Percentiles rank a stretch among this genome's conserved stretches.
Conservation (phyloP, 2,329 filamentous ascomycete species). For the Ascochyta rabiei region DNA sequence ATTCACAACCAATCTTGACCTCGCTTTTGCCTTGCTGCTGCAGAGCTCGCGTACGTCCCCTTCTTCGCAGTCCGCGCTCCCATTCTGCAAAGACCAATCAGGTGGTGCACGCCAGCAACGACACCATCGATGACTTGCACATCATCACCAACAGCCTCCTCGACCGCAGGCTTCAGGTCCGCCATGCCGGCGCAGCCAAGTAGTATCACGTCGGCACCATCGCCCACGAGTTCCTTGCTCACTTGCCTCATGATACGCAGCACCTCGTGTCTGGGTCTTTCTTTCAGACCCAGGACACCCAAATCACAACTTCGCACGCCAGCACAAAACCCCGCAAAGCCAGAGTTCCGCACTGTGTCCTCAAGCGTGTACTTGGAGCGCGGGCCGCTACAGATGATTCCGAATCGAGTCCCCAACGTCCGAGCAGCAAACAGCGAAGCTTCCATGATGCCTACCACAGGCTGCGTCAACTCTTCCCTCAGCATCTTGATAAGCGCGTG, state of each 20-base stretch:
- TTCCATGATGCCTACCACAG: conserved; percentile 60
- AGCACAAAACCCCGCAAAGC: conserved; percentile 51
- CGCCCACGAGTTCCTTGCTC: conserved; percentile 48
- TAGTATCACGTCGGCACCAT: conserved; percentile 52
- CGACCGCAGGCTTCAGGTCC: conserved; percentile 53
- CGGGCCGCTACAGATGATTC: conserved; percentile 52
- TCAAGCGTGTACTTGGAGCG: conserved; percentile 51
- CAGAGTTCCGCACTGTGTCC: conserved; percentile 51
- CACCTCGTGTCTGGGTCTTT: conserved; percentile 49
- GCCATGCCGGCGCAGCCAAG: conserved; percentile 59
- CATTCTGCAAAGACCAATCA: conserved; percentile 55
- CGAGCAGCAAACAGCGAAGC: conserved; percentile 57
- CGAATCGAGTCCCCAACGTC: conserved; percentile 56
- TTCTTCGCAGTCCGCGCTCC: conserved; percentile 54
- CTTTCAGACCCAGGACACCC: conserved; percentile 55
- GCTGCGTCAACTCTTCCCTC: conserved; percentile 53
- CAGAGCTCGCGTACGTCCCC: conserved; percentile 52
- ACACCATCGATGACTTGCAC: conserved; percentile 61
- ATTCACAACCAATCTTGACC: conserved; percentile 46
- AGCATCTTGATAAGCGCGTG: conserved; percentile 56
- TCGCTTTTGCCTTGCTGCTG: conserved; percentile 22
- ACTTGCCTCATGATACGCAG: conserved; percentile 48
- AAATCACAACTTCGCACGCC: conserved; percentile 52
- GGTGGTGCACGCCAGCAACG: conserved; percentile 54
- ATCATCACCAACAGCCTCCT: conserved; percentile 53